Base-by-base conservation (phyloP, 2,329 filamentous ascomycete species). In the Penicillium sp. region DNA sequence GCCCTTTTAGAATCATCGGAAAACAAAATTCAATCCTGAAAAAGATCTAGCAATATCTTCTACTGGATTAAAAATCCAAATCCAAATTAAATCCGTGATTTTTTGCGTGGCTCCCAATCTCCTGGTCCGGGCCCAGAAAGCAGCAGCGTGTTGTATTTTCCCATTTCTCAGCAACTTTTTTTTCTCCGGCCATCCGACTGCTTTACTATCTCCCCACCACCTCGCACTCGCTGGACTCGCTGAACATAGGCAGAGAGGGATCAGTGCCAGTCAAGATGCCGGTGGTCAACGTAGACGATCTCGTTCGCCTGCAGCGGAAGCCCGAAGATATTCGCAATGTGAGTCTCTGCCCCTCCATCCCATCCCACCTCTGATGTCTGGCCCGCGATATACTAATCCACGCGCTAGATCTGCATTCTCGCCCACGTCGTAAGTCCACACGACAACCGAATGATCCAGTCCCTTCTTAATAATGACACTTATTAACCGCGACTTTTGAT, bases 241-340 rank as follows among this genome's bases (percentile, higher is more conserved):
- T 35, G 61, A 57, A 53, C 50, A 47, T 58, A 66, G 60, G 59
- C 26, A 62, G 53, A 59, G 63, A n/a, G 51, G 26, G 54, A 30
- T 12, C 59, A 65, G 61, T 53, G 49, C 64, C 61, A 66, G 58
- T 56, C 79, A 85, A 73, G 62, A 99, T 99, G 95, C 94, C 95
- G 68, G 89, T 97, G 68, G 92, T 99, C 69, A 90, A 88, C 67
- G 88, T 93, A 66, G 92, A 97, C 70, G 93, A 96, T 84, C 87
- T 99, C 74, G 91, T 95, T 70, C 87, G 89, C 79, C 88, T 99
- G 70, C 95, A 99, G 83, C 88, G 88, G 77, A 90, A 93, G 76
- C 88, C 93, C 70, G 88, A 93, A 68, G 91, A 93, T 79, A 90
- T 99, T 76, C 88, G 95, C 83, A 99, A 99, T 85, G 93, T 96